Conservation (phyloP, 129 eudicot species). For the Dittrichia graveolens region DNA sequence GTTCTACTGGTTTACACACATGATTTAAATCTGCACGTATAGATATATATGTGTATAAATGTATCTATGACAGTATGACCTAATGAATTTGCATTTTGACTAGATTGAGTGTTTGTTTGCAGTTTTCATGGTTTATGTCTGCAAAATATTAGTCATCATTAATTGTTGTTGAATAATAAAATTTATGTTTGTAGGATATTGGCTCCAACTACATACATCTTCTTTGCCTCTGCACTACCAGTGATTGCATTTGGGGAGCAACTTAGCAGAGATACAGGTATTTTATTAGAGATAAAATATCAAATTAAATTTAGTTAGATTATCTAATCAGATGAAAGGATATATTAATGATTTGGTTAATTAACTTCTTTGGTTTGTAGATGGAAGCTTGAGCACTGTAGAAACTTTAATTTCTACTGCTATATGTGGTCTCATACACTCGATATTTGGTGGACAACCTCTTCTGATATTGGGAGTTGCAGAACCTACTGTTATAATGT, state of each 20-base stretch:
- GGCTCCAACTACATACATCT: slow-evolving; percentile 57
- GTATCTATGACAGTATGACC: background rate
- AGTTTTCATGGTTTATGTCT: background rate
- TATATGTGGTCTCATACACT: slow-evolving; percentile 61
- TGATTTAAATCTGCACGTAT: background rate
- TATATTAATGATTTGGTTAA: background rate
- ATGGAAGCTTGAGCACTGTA: slow-evolving; percentile 64
- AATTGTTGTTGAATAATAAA: background rate
- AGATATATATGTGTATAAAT: background rate
- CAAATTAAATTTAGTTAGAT: no score
- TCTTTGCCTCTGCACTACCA: slow-evolving; percentile 58
- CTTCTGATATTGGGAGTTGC: slow-evolving; percentile 70
- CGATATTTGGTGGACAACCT: slow-evolving; percentile 68
- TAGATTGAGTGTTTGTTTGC: background rate
- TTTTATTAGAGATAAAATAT: no score
- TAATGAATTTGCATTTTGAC: background rate
- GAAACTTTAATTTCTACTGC: slow-evolving; percentile 66
- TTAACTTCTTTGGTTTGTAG: slow-evolving; percentile 25
- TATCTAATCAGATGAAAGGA: background rate
- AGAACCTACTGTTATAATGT: slow-evolving; percentile 71
- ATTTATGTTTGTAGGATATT: slow-evolving; percentile 35
- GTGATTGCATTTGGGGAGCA: slow-evolving; percentile 62
- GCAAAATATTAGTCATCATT: background rate
- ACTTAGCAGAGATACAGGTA: slow-evolving; percentile 56
- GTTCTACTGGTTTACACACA: background rate